These are phyloP conservation scores for Lentinus brumalis DNA, from an alignment of 768 basidiomycete species.

Conservation along the genomic window DNA sequence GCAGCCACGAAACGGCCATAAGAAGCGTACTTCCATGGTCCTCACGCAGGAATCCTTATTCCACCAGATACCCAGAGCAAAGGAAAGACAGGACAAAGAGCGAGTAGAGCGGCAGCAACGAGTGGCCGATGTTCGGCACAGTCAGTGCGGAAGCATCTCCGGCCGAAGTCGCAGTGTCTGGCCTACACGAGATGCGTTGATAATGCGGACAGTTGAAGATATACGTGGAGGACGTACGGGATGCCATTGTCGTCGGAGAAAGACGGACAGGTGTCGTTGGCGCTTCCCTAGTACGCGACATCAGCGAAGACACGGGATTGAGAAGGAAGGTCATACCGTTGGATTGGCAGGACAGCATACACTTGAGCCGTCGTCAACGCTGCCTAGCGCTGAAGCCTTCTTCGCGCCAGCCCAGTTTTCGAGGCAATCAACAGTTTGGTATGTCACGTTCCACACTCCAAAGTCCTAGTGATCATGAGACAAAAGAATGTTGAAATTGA, in stretches of 20 bases:
- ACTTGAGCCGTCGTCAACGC: constrained; percentile 56
- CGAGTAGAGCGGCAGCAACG: constrained; percentile 12
- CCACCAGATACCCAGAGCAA: constrained; percentile 7
- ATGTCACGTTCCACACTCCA: constrained; percentile 84
- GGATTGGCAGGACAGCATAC: constrained; percentile 79
- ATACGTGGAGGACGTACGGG: constrained; percentile 19
- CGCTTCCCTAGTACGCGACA: constrained; percentile 36
- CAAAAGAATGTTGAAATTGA: background rate
- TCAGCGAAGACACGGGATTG: too few species aligned
- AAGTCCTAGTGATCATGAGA: constrained; percentile 52
- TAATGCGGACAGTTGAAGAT: background rate
- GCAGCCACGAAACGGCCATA: background rate
- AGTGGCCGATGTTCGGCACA: background rate
- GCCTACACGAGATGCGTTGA: constrained; percentile 3
- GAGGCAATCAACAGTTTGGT: constrained; percentile 63
- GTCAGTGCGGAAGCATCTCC: background rate
- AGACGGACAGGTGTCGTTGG: constrained; percentile 34
- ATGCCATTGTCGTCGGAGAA: constrained; percentile 28
- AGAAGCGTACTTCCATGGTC: background rate
- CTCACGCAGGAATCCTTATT: background rate
- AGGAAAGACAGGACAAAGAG: constrained; percentile 12
- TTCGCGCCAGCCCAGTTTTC: constrained; percentile 64
- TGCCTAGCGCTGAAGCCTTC: constrained; percentile 65
- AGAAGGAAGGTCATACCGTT: constrained; percentile 40
- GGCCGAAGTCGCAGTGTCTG: constrained; percentile 20